Conservation (phyloP, 2,329 filamentous ascomycete species). For the Triangularia setosa region DNA sequence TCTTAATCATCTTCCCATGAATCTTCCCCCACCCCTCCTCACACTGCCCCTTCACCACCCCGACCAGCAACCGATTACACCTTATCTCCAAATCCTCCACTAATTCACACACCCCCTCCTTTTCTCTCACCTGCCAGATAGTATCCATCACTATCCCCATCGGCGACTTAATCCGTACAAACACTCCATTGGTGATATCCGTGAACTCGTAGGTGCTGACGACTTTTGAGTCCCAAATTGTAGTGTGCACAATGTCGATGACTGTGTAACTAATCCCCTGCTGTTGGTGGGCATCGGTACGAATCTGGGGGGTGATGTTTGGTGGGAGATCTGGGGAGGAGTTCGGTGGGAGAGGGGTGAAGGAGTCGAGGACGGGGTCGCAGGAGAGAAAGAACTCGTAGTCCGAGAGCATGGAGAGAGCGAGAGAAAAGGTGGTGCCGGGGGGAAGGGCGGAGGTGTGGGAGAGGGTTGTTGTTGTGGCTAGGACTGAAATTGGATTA, state of each 20-base stretch:
- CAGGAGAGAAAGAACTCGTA: constrained; percentile 50
- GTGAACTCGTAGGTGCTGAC: constrained; percentile 53
- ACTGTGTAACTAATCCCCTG: constrained; percentile 38
- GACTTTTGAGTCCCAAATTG: constrained; percentile 53
- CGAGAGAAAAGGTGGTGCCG: constrained; percentile 33
- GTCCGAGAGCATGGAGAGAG: constrained; percentile 47
- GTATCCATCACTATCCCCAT: constrained; percentile 52
- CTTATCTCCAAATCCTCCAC: constrained; percentile 48
- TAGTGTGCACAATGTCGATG: constrained; percentile 47
- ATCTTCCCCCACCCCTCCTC: constrained; percentile 49
- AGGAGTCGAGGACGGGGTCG: constrained; percentile 49
- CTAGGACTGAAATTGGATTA: constrained; percentile 36
- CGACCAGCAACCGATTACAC: constrained; percentile 47
- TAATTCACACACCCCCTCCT: constrained; percentile 36
- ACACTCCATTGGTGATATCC: constrained; percentile 45
- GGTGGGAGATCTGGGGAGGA: constrained; percentile 26
- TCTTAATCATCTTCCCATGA: constrained; percentile 45
- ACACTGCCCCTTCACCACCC: constrained; percentile 48
- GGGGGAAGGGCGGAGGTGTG: constrained; percentile 43
- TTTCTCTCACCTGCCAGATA: constrained; percentile 40
- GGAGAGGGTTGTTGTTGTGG: constrained; percentile 38
- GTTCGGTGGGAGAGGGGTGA: constrained; percentile 33
- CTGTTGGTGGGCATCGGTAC: constrained; percentile 28
- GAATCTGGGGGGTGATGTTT: constrained; percentile 25
- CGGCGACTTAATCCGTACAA: constrained; percentile 49